A percentile compares a stretch with the other conserved stretches of the same genome.
Evolutionary conservation across 2,329 filamentous ascomycete genomes (phyloP).

Genomic region (Neopestalotiopsis rosae): DNA sequence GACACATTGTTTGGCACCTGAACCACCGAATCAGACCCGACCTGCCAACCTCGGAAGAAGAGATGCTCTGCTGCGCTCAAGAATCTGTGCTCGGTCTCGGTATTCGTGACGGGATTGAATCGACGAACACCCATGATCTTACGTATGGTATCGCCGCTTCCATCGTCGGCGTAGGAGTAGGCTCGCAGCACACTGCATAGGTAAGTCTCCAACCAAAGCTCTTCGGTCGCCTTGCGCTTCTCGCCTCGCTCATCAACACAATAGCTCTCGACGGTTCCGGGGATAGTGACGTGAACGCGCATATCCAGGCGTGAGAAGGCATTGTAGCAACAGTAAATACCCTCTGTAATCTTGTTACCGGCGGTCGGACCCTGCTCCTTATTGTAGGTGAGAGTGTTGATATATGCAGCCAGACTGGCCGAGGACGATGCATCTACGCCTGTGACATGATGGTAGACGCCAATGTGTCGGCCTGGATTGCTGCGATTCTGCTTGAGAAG

Average conservation of each 20-base stretch:
- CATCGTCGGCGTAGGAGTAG: conserved; percentile 96
- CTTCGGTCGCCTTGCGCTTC: conserved; percentile 90
- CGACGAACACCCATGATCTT: conserved; percentile 96
- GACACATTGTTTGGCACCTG: conserved; percentile 97
- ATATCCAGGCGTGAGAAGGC: conserved; percentile 97
- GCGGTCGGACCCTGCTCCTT: conserved; percentile 79
- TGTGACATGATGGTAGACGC: conserved; percentile 97
- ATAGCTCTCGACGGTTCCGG: conserved; percentile 94
- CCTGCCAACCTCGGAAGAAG: conserved; percentile 94
- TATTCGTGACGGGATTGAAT: conserved; percentile 97
- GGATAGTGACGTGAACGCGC: conserved; percentile 97
- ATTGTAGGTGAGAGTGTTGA: conserved; percentile 90
- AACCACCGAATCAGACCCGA: conserved; percentile 95
- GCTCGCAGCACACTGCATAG: conserved; percentile 92
- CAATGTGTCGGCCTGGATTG: conserved; percentile 72
- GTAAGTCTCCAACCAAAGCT: conserved; percentile 96
- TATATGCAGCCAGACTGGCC: conserved; percentile 94
- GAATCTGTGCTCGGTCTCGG: conserved; percentile 97
- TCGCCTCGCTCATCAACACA: conserved; percentile 97
- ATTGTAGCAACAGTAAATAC: conserved; percentile 99
- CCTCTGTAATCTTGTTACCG: conserved; percentile 86
- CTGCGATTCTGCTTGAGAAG: conserved; percentile 76
- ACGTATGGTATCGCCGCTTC: conserved; percentile 90
- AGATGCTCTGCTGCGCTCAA: conserved; percentile 91
- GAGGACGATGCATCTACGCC: conserved; percentile 97